Base-by-base conservation (phyloP, 2,329 filamentous ascomycete species). In the Aspergillus sp. region DNA sequence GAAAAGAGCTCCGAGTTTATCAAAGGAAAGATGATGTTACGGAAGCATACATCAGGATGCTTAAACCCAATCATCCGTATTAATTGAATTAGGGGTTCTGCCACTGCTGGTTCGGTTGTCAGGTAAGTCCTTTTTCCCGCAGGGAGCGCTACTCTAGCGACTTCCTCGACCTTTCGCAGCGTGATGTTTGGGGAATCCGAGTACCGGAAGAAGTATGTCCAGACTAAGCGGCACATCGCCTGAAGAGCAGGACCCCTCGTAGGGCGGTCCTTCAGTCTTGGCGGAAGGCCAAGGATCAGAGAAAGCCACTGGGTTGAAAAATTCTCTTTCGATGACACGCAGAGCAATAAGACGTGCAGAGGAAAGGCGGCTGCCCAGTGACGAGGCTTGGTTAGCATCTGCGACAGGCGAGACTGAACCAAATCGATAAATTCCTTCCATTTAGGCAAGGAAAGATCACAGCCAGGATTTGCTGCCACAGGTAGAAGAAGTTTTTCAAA, bases 41-140 rank as follows among this genome's bases (percentile, higher is more conserved):
- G 81, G 67, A 97, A 95, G 67, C 91, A 97, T 51, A 95, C 85
- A 57, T 98, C 93, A 42, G 91, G 90, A 55, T 94, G 82, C 60
- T 88, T 94, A 71, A 86, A 96, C 2, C 91, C 94, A 58, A 98
- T 90, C 59, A 96, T 90, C 30, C 94, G 82, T 49, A 97, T 90
- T 28, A 97, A 82, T 58, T 97, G 90, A 44, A 97, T 91, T 52
- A 97, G 71, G 1, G 93, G 91, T 38, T 96, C 90, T 2, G 87
- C 85, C 47, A 94, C 85, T n/a, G 83, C 77, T 0, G 83, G 78
- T 49, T 98, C 93, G 2, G 88, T 88, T 0, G 87, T 89, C 26
- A 94, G 75, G 47, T 94, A 83, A 1, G 87, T 85, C 53, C 85
- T 85, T 64, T 86, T 93, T 6, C 88, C 84, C 9, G 82, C 77